These are phyloP conservation scores for Fusarium sp. DNA, from an alignment of 2,329 filamentous ascomycete species.

Conservation along the genomic window DNA sequence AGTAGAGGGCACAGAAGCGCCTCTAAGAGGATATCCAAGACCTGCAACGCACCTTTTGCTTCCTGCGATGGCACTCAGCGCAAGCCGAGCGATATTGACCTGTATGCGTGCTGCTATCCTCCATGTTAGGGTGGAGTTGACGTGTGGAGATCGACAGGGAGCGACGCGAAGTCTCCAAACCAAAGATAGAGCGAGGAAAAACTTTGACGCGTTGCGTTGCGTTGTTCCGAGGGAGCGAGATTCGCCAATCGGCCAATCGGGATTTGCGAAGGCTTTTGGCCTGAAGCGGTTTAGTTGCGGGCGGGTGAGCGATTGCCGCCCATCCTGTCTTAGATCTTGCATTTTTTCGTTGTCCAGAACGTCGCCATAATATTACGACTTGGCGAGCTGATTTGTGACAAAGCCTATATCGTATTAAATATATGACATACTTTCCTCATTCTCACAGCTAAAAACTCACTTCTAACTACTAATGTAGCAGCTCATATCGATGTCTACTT, in stretches of 20 bases:
- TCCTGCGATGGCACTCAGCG: slow-evolving; percentile 56
- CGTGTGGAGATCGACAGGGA: slow-evolving; percentile 40
- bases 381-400: too few species aligned
- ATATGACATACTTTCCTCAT: too few species aligned
- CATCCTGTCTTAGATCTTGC: slow-evolving; percentile 8
- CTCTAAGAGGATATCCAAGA: not conserved
- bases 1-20: not conserved
- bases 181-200: slow-evolving; percentile 31
- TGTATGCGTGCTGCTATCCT: slow-evolving; percentile 56
- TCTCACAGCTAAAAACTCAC: too few species aligned
- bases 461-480: too few species aligned
- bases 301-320: slow-evolving; percentile 6
- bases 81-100: slow-evolving; percentile 54
- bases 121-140: slow-evolving; percentile 46
- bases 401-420: too few species aligned
- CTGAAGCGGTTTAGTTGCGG: slow-evolving; percentile 6
- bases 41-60: slow-evolving; percentile 51
- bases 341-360: too few species aligned
- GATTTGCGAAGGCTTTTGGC: not conserved
- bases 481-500: too few species aligned
- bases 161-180: slow-evolving; percentile 28
- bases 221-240: not conserved
- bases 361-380: too few species aligned
- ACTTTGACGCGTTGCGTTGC: slow-evolving; percentile 33
- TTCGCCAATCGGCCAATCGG: not conserved